Evolutionary conservation across 352 stramenopile genomes (phyloP).

Genomic region (Sclerospora graminicola): DNA sequence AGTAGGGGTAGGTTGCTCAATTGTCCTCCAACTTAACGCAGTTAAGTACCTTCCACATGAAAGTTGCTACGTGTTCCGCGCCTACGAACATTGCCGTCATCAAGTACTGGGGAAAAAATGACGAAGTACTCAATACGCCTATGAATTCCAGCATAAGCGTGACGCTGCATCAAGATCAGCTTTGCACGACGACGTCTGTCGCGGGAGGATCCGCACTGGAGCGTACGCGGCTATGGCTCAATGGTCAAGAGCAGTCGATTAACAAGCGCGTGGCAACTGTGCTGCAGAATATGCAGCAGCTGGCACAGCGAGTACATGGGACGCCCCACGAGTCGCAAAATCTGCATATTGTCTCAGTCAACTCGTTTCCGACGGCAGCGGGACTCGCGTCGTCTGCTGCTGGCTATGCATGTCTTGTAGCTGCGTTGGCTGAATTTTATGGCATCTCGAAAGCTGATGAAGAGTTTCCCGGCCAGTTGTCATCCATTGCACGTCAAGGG

Average conservation of each 20-base stretch:
- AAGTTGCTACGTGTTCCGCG: slow-evolving; percentile 82
- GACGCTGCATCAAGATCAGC: slow-evolving; percentile 92
- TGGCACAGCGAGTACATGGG: slow-evolving; percentile 18
- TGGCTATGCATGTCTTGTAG: slow-evolving; percentile 92
- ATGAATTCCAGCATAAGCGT: slow-evolving; percentile 96
- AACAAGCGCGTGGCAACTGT: slow-evolving; percentile 79
- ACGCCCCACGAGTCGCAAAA: slow-evolving; percentile 20
- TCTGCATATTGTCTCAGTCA: slow-evolving; percentile 92
- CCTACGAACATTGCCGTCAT: slow-evolving; percentile 98
- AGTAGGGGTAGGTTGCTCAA: too few relatives aligned
- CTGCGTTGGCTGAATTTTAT: slow-evolving; percentile 86
- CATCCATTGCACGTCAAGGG: slow-evolving; percentile 90
- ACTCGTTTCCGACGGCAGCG: slow-evolving; percentile 97
- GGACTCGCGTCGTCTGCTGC: slow-evolving; percentile 96
- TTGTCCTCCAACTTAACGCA: too few relatives aligned
- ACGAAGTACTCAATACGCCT: slow-evolving; percentile 89
- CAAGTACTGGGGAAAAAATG: slow-evolving; percentile 98
- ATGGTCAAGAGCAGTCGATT: slow-evolving; percentile 82
- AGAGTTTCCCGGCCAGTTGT: slow-evolving; percentile 84
- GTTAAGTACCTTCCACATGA: too few relatives aligned
- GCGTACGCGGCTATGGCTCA: slow-evolving; percentile 93
- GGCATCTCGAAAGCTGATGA: slow-evolving; percentile 80
- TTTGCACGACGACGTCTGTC: slow-evolving; percentile 93
- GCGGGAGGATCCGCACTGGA: slow-evolving; percentile 49
- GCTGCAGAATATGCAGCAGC: slow-evolving; percentile 48